Evolutionary conservation across 768 basidiomycete genomes (phyloP).

Genomic region (Kwoniella dejecticola): DNA sequence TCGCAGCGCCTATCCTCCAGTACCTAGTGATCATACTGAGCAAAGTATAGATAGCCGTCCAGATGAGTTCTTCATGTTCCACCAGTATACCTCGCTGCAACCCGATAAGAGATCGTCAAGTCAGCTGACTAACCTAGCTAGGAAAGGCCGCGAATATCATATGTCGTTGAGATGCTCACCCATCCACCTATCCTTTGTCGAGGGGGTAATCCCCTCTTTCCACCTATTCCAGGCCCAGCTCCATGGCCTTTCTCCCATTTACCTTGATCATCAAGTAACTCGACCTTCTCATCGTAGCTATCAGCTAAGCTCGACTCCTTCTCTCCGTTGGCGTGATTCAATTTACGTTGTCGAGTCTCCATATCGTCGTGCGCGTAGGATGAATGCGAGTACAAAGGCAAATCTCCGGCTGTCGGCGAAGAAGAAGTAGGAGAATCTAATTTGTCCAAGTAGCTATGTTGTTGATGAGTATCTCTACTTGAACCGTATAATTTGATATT

Average conservation of each 20-base stretch:
- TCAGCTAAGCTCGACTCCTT: conserved; percentile 24
- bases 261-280: conserved; percentile 38
- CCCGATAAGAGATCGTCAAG: not conserved
- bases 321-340: conserved; percentile 6
- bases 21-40: conserved; percentile 94
- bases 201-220: conserved; percentile 51
- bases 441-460: conserved; percentile 1
- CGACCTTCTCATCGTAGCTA: conserved; percentile 13
- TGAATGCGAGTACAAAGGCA: conserved; percentile 29
- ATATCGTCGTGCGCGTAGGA: conserved; percentile 30
- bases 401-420: conserved; percentile 18
- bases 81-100: conserved; percentile 44
- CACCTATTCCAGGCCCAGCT: conserved; percentile 50
- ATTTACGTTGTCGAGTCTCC: conserved; percentile 31
- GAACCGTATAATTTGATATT: conserved; percentile 39
- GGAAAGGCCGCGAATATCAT: not conserved
- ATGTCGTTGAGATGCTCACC: conserved; percentile 27
- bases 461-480: conserved; percentile 5
- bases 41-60: conserved; percentile 76
- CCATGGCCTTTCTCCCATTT: conserved; percentile 53
- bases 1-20: conserved; percentile 83
- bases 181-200: conserved; percentile 44
- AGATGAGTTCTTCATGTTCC: conserved; percentile 54
- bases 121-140: not conserved
- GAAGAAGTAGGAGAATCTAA: conserved; percentile 3